Evolutionary conservation across 441 rosid genomes (phyloP), one percentile per base, ranked within the genome.

Genomic region (Pelargonium myrrhifolium): DNA sequence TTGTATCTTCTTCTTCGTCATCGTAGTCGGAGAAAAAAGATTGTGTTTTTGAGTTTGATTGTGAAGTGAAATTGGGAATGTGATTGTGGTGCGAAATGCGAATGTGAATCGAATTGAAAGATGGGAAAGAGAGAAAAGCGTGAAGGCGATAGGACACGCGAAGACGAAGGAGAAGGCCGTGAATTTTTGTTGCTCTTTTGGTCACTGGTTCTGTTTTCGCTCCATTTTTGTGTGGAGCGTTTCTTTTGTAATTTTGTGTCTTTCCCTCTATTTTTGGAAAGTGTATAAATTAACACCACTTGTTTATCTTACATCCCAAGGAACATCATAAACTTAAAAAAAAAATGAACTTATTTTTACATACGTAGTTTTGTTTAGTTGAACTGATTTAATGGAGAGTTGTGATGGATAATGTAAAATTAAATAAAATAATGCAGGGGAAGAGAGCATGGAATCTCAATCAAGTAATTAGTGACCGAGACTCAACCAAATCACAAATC

Each of bases 111-210:
- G 69, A 51, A 72, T 42, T 6, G 68, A 70, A 10, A 1, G 18
- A 68, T 65, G 74, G 42, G 72, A 42, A 66, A 49, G 89, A 85
- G 85, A 76, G 80, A 85, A 81, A 81, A 73, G 80, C 83, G 85
- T 80, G 73, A 31, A 75, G 81, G 80, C 79, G 53, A 8, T 74
- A 78, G 75, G 72, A 74, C 66, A 72, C 82, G 85, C 81, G 79
- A 83, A 79, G 76, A 75, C 77, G 42, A 69, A 74, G 82, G 79
- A 66, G 64, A 71, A 55, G 61, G 24, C 61, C 20, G 26, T 55
- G 26, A 51, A n/a, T n/a, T 55, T 20, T 55, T 22, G 24, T 20
- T 15, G 22, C 61, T 55, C 14, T 6, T 53, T 53, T 15, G 20
- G 20, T n/a, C 10, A 43, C 59, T 53, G 20, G 9, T 8, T 51